Base-by-base conservation (phyloP, 176 grass and related monocot genomes). In the Phragmites australis region DNA sequence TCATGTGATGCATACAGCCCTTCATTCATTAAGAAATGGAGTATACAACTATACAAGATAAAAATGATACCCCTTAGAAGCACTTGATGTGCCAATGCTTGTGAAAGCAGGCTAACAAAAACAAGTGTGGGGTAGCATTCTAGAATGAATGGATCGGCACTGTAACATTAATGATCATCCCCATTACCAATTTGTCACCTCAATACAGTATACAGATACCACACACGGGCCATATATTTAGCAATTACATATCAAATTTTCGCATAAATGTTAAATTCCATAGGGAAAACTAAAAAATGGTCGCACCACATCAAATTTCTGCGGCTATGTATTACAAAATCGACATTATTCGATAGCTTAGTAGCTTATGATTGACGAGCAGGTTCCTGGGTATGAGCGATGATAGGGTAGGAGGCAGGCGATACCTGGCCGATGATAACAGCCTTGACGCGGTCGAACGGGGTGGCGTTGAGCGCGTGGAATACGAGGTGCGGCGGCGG, bases 341-440 rank as follows among this genome's bases (percentile, higher is more conserved):
- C 39, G 44, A 37, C 15, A 65, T 6, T 25, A 54, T 19, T 65
- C 10, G 0, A 30, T 16, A 70, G 7, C 6, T 69, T 69, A 6
- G 17, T 0, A 1, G 31, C 8, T n/a, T 3, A 0, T 0, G n/a
- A 23, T 39, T 41, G 22, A 23, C 8, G 39, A 41, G 3, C 37
- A 69, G 22, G 5, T 31, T 60, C 56, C 56, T 43, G 22, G 16
- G 7, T 22, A 65, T 11, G 47, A 25, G 16, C 9, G 56, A 5
- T 10, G 22, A 42, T 59, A 25, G 21, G 18, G 44, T 12, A 78
- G 56, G 30, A 58, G 56, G 14, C 29, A 40, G 22, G 69, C 1
- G 25, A 32, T 89, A 98, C 96, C 90, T 98, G 95, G 34, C 95
- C 95, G 59, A 98, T 94, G 78, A 98, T 94, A 67, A 98, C 92